phyloP scores from a whole-genome alignment of 495 filamentous ascomycete genomes.

The Talaromyces adpressus region DNA sequence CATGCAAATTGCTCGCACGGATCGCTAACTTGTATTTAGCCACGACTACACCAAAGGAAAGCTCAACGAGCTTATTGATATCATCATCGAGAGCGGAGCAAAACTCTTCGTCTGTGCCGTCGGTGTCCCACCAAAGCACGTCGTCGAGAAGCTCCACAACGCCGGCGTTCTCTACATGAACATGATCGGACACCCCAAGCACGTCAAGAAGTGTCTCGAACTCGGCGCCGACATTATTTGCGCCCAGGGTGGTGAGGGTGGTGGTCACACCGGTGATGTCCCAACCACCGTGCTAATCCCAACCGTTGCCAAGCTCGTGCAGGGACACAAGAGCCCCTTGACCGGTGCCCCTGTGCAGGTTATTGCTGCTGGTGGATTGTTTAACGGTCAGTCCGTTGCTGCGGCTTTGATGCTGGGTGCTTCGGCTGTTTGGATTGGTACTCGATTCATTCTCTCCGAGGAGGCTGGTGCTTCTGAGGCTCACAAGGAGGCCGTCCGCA shows the following conservation, averaged over 20 bases:
- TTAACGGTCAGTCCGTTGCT: conserved; percentile 85
- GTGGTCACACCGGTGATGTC: conserved; percentile 86
- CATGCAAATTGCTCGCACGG: conserved; percentile 14
- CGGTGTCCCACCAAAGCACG: conserved; percentile 80
- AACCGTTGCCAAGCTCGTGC: conserved; percentile 74
- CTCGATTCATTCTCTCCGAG: conserved; percentile 85
- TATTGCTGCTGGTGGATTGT: conserved; percentile 89
- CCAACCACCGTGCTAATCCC: conserved; percentile 87
- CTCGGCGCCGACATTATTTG: conserved; percentile 88
- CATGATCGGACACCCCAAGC: conserved; percentile 99
- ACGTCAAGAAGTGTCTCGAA: conserved; percentile 88
- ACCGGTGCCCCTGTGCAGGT: conserved; percentile 84
- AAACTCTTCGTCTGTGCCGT: conserved; percentile 95
- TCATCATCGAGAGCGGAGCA: conserved; percentile 84
- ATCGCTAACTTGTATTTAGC: conserved; percentile 39
- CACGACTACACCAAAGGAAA: conserved; percentile 99
- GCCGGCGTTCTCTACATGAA: conserved; percentile 95
- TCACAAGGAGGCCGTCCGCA: conserved; percentile 95
- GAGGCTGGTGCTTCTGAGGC: conserved; percentile 91
- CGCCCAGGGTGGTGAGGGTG: conserved; percentile 87
- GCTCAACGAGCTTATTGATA: conserved; percentile 81
- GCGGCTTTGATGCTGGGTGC: conserved; percentile 91
- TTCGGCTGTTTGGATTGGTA: conserved; percentile 91
- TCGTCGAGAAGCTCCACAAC: conserved; percentile 85
- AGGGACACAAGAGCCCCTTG: conserved; percentile 77